Base-by-base conservation (phyloP, 495 filamentous ascomycete species). In the Aspergillus nidulans region DNA sequence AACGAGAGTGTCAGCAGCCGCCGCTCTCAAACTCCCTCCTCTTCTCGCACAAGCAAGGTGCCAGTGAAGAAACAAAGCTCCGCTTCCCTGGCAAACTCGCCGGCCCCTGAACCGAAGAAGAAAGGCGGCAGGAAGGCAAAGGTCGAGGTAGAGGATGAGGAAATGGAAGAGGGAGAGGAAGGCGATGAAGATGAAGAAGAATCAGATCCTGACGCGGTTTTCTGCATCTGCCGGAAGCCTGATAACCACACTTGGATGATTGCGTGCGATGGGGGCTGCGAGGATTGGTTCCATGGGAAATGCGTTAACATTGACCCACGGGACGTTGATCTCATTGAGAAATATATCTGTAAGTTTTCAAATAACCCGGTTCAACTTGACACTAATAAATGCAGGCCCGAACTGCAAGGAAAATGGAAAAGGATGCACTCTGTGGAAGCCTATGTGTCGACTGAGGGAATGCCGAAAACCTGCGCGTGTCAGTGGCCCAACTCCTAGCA, bases 201-300 rank as follows among this genome's bases (percentile, higher is more conserved):
- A 44, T 34, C 30, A 34, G 30, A 34, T 34, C 30, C 30, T 10
- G 73, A 75, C 30, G 73, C 76, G 34, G 28, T 85, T 13, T 89
- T 84, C 64, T 90, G 86, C 69, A 84, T 88, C 50, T 90, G 86
- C 57, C 80, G 85, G 43, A 78, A 78, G 53, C 83, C 83, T 15
- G 86, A 90, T 60, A 85, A 88, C 57, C 85, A 88, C 59, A 85
- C 78, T 10, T 87, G 85, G 81, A 90, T 90, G 86, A 86, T 90
- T 59, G 83, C 71, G 4, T 90, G 86, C 57, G 85, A 90, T 61
- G 85, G 84, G 13, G 80, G 73, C 6, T 90, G 86, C 56, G 82
- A 88, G 24, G 86, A 88, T 63, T 90, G 86, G 86, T 90, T 81
- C 56, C 86, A 90, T 63, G 83, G 84, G 23, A 79, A 78, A 42